Conservation (phyloP, 2,329 filamentous ascomycete species). For the Calycina herbarum region DNA sequence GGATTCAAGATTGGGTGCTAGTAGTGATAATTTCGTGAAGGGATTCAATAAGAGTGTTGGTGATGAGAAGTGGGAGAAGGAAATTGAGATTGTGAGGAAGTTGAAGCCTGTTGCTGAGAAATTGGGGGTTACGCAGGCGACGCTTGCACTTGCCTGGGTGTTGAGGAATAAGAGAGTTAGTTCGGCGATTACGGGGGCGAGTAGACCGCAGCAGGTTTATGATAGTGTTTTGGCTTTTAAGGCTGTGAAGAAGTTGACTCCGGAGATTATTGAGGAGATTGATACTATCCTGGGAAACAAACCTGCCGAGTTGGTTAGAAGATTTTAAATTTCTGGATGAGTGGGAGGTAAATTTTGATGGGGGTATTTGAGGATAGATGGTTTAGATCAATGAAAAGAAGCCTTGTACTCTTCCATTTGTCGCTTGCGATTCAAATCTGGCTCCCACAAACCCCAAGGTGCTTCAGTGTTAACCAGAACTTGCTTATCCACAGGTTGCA, state of each 20-base stretch:
- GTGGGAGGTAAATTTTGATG: neutral
- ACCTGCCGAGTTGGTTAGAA: slow-evolving; percentile 43
- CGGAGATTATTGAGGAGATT: slow-evolving; percentile 59
- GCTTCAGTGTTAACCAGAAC: too few species aligned
- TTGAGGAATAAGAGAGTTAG: slow-evolving; percentile 62
- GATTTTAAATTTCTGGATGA: slow-evolving; percentile 6
- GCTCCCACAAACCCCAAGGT: too few species aligned
- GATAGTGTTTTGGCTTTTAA: slow-evolving; percentile 58
- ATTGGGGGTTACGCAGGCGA: slow-evolving; percentile 54
- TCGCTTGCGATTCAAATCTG: too few species aligned
- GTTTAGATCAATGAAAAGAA: neutral
- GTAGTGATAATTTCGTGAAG: slow-evolving; percentile 52
- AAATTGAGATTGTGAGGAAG: slow-evolving; percentile 60
- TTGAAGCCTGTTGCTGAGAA: slow-evolving; percentile 63
- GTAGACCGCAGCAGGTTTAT: slow-evolving; percentile 57
- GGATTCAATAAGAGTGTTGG: slow-evolving; percentile 44
- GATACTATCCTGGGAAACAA: slow-evolving; percentile 60
- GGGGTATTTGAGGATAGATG: neutral
- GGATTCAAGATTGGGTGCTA: slow-evolving; percentile 57
- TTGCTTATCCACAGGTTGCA: too few species aligned
- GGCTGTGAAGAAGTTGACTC: slow-evolving; percentile 56
- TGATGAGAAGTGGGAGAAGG: slow-evolving; percentile 52
- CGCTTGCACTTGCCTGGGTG: slow-evolving; percentile 61
- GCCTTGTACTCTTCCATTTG: too few species aligned
- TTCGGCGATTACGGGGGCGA: slow-evolving; percentile 61